These are phyloP conservation scores for Sphenostylis stenocarpa DNA, from an alignment of 306 rosid species.

Conservation along the genomic window DNA sequence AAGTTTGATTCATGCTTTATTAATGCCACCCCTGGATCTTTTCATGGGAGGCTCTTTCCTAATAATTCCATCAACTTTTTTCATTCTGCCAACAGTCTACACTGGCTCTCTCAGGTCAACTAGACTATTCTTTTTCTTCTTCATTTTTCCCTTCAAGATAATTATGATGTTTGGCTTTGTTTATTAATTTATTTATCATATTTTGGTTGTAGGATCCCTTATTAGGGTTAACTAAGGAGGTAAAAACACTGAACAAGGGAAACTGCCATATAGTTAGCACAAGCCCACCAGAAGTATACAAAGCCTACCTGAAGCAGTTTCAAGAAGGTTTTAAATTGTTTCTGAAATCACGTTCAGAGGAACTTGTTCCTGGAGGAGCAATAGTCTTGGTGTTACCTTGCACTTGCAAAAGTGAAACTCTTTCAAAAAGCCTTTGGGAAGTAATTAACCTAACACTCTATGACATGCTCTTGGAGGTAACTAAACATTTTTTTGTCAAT, in stretches of 20 bases:
- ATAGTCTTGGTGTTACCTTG: constrained; percentile 45
- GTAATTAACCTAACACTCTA: background rate
- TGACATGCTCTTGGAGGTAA: constrained; percentile 50
- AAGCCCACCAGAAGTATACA: constrained; percentile 35
- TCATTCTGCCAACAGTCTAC: constrained; percentile 46
- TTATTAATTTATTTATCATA: background rate
- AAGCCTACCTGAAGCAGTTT: constrained; percentile 44
- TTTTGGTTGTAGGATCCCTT: background rate
- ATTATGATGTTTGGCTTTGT: background rate
- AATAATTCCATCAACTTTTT: constrained; percentile 34
- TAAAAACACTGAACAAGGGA: background rate
- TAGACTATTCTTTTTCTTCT: background rate
- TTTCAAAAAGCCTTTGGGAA: background rate
- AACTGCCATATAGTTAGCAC: constrained; percentile 12
- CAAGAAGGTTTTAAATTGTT: constrained; percentile 40
- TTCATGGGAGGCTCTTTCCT: constrained; percentile 59
- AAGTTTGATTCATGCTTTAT: constrained; percentile 37
- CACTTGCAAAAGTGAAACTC: constrained; percentile 10
- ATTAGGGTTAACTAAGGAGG: background rate
- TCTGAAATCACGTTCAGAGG: constrained; percentile 42
- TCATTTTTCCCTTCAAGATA: background rate
- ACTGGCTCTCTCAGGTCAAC: constrained; percentile 44
- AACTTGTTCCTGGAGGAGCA: constrained; percentile 42
- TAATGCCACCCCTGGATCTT: constrained; percentile 48
- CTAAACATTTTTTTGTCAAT: background rate